Evolutionary conservation across 2,329 filamentous ascomycete genomes (phyloP), one percentile per base, ranked within the genome.

Genomic region (Clathrospora elynae): DNA sequence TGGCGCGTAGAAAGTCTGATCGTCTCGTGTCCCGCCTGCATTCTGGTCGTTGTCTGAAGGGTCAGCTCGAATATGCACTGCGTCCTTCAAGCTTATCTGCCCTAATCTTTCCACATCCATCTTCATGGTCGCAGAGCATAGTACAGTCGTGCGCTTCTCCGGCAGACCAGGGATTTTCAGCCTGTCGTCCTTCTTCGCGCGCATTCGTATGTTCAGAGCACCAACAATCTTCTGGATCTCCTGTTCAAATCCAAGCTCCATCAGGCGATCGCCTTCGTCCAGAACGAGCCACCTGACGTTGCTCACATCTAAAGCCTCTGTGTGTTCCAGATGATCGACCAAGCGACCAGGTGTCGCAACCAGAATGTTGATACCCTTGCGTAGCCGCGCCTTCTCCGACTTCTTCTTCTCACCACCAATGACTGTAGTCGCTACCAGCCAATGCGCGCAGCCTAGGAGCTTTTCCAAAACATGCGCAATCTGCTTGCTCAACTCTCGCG

Each of bases 111-210:
- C 91, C 1, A 97, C 93, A 59, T 92, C 93, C 84, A 95, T 91
- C 74, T 96, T 96, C 85, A 99, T 88, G 0, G 93, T 99, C 3
- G 93, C 93, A 3, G 93, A 99, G 70, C 93, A 99, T 2, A 99
- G 80, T 3, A 99, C 80, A 0, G 93, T 97, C 2, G 89, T 86
- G 42, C 91, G 82, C 52, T 90, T 81, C 38, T 83, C 83, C 0
- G 90, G 86, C 6, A 96, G 77, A 3, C 86, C 76, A 12, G 80
- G 79, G 3, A 81, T 81, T 24, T 86, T 76, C 2, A 74, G 70
- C 3, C 84, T 82, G 24, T 80, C 79, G 19, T 81, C 82, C 41
- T 79, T 81, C 42, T 80, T 79, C 24, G 79, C 75, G 13, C 86
- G 67, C 19, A 76, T 72, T 41, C 86, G 79, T 30, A 84, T 74